Evolutionary conservation across 371 early-diverging fungal genomes (phyloP).

Genomic region (Rhizopus delemar): DNA sequence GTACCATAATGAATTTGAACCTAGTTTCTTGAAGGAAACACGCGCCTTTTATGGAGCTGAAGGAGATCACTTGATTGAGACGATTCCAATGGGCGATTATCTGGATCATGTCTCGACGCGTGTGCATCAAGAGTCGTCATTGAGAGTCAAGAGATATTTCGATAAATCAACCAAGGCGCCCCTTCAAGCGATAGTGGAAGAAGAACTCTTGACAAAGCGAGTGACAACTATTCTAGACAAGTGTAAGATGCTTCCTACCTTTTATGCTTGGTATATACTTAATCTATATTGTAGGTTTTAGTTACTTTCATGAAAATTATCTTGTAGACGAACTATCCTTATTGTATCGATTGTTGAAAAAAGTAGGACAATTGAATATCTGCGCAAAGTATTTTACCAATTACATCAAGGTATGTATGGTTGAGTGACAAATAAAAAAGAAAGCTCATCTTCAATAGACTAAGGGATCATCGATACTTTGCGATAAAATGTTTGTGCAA

Average conservation of each 20-base stretch:
- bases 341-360: constrained; percentile 52
- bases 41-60: constrained; percentile 72
- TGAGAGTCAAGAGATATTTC: constrained; percentile 69
- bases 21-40: constrained; percentile 62
- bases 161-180: constrained; percentile 73
- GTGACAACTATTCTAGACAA: constrained; percentile 64
- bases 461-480: constrained; percentile 34
- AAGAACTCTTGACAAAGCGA: constrained; percentile 69
- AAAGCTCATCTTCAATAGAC: constrained; percentile 12
- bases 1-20: constrained; percentile 74
- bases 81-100: constrained; percentile 65
- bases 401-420: constrained; percentile 39
- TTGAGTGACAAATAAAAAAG: not conserved
- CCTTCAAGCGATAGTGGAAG: constrained; percentile 66
- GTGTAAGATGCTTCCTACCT: constrained; percentile 36
- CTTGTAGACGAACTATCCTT: constrained; percentile 61
- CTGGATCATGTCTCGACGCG: constrained; percentile 68
- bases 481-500: constrained; percentile 20
- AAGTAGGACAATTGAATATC: constrained; percentile 35
- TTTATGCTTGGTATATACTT: not conserved
- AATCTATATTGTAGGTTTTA: constrained; percentile 48
- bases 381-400: constrained; percentile 36
- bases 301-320: constrained; percentile 61
- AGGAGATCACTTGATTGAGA: constrained; percentile 57
- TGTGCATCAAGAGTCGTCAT: constrained; percentile 68